Base-by-base conservation (phyloP, 805 yeast species). In the Candida fluviatilis region DNA sequence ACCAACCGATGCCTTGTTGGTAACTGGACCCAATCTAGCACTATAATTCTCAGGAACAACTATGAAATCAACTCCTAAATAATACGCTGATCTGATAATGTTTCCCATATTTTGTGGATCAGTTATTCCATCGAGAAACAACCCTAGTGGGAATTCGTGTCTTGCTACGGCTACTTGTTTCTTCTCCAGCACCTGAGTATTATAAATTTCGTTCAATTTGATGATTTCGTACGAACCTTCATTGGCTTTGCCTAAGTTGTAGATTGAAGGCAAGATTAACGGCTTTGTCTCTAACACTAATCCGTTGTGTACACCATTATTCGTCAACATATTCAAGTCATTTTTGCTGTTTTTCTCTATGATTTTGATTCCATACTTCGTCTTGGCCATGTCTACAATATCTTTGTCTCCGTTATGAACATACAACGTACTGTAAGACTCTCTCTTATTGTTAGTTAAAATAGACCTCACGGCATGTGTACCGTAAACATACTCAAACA, bases 81-180 rank as follows among this genome's bases (percentile, higher is more conserved):
- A 88, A 60, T 80, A 83, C 0, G 95, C 91, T 2, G 89, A 76
- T 54, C 96, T 66, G 19, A 85, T 60, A 31, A 88, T 77, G 17
- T 91, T 93, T 5, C 96, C 96, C 48, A 86, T 67, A 55, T 88
- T 88, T 55, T 86, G 95, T 0, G 96, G 91, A 57, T 88, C 96
- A 11, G 85, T 77, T 31, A 89, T 71, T 41, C 84, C 87, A 57
- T 88, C 96, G 18, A 88, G 60, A 49, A 73, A 87, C 3, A 88
- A 47, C 0, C 88, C 96, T 13, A 89, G 50, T 2, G 96, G 95
- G 49, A 44, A 54, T 24, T 37, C 43, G 57, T 59, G 16, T 1
- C 36, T 24, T 34, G 48, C 52, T n/a, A 19, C 23, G 19, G 31
- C 26, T 18, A 39, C 30, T 15, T 37, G 35, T 13, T 41, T 31